Evolutionary conservation across 1,284 basidiomycete species (phyloP), one percentile per base, ranked within the genome.

Genomic region (Coniophora puteana): DNA sequence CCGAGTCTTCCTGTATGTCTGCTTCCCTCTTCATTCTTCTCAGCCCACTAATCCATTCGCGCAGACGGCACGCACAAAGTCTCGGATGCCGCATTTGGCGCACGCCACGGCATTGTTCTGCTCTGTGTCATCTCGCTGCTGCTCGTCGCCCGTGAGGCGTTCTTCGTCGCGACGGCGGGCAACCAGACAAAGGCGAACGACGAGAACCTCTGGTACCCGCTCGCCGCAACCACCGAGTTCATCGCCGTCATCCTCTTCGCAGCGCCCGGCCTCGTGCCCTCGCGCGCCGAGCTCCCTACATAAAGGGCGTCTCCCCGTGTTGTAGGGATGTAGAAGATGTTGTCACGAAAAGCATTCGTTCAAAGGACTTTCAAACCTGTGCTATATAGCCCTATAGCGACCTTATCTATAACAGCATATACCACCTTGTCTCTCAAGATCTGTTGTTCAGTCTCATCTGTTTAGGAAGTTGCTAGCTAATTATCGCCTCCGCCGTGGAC

Each of bases 131-230:
- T 74, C 35, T 58, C 67, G 6, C 10, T 63, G 2, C 50, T 74
- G 12, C 55, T 74, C 34, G 57, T 74, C 18, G 40, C 65, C 17
- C 66, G 72, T 16, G 67, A 73, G 44, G 49, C 57, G 1, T 75
- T 70, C 58, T 57, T 62, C 31, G 51, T 54, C 5, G 67, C 60
- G 8, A 71, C 71, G 1, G 38, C 63, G 14, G 51, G 49, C 29
- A 37, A 63, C 36, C 3, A 29, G 4, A 11, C 49, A 1, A 58
- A 51, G 41, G 61, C 65, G 45, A 59, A 64, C 28, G 54, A 68
- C 20, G 72, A 76, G 47, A 51, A 58, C 21, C 57, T 63, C 31
- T 76, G 69, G 68, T 76, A 73, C 43, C 70, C 72, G 2, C 57
- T 76, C 7, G 52, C 68, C 3, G 71, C 69, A 2, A 37, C 69